Conservation (phyloP, 2,329 filamentous ascomycete species). For the Aspergillus sp. region DNA sequence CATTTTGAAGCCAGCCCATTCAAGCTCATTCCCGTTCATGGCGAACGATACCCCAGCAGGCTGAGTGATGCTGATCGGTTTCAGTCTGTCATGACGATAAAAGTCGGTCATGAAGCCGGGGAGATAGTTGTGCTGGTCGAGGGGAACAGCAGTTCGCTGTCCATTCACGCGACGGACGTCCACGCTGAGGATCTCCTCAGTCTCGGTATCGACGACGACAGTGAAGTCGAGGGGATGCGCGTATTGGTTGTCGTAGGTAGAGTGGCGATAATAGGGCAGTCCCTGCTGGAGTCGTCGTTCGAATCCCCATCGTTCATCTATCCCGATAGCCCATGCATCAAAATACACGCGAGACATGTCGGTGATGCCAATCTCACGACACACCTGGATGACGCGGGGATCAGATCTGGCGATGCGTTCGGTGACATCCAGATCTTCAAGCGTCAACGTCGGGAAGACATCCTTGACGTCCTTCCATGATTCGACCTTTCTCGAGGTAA, state of each 20-base stretch:
- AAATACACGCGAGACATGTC: constrained; percentile 31
- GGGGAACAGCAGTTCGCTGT: constrained; percentile 17
- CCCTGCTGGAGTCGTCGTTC: constrained; percentile 29
- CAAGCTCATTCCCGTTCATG: constrained; percentile 24
- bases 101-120: constrained; percentile 20
- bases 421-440: constrained; percentile 30
- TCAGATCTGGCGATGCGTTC: constrained; percentile 29
- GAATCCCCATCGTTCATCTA: constrained; percentile 31
- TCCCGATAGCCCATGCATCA: constrained; percentile 33
- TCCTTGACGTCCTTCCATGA: constrained; percentile 34
- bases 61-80: constrained; percentile 24
- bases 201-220: constrained; percentile 23
- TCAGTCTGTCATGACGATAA: constrained; percentile 20
- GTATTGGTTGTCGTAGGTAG: constrained; percentile 26
- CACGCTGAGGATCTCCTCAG: constrained; percentile 22
- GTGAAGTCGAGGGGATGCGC: constrained; percentile 24
- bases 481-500: constrained; percentile 20
- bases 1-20: constrained; percentile 29
- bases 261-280: constrained; percentile 27
- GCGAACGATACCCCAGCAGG: constrained; percentile 25
- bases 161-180: constrained; percentile 21
- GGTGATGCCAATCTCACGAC: constrained; percentile 30
- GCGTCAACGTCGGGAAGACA: constrained; percentile 43
- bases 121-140: constrained; percentile 23
- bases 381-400: constrained; percentile 27